These are phyloP conservation scores for Botrytis paeoniae DNA, from an alignment of 2,329 filamentous ascomycete genomes.

Conservation along the genomic window DNA sequence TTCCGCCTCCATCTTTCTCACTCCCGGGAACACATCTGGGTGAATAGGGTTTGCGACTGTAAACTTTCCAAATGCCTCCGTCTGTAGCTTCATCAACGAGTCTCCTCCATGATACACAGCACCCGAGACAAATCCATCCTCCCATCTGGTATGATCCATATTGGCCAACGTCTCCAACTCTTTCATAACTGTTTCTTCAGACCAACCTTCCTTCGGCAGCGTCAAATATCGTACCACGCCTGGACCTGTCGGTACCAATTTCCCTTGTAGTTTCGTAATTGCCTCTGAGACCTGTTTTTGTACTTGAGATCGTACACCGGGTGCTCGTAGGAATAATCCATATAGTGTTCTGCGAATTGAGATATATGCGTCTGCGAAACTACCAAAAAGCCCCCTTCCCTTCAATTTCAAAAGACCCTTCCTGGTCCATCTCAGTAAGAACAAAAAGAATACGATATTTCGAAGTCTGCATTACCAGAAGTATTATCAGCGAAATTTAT, in stretches of 20 bases:
- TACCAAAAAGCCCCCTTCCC: constrained; percentile 83
- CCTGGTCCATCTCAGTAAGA: constrained; percentile 78
- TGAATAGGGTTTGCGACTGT: constrained; percentile 96
- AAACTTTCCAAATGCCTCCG: constrained; percentile 90
- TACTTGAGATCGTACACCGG: constrained; percentile 82
- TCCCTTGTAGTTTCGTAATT: constrained; percentile 75
- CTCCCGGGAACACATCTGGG: constrained; percentile 95
- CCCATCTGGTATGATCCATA: constrained; percentile 95
- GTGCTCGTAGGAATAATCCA: constrained; percentile 79
- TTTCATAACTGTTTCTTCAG: constrained; percentile 70
- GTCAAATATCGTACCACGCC: constrained; percentile 69
- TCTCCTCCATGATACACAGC: constrained; percentile 95
- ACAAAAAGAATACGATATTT: constrained; percentile 85
- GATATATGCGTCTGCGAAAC: constrained; percentile 69
- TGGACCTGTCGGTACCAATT: constrained; percentile 72
- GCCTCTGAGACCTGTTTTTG: constrained; percentile 79
- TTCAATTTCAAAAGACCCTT: constrained; percentile 80
- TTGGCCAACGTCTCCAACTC: constrained; percentile 76
- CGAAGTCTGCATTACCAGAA: constrained; percentile 57
- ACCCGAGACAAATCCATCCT: constrained; percentile 90
- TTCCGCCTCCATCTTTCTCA: constrained; percentile 99
- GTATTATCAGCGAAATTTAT: background rate
- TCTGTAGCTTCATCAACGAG: constrained; percentile 77
- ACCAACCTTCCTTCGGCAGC: constrained; percentile 82
- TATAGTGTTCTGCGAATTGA: constrained; percentile 72